Evolutionary conservation across 116 monocot species (phyloP).

Genomic region (Phalaenopsis hybrid): DNA sequence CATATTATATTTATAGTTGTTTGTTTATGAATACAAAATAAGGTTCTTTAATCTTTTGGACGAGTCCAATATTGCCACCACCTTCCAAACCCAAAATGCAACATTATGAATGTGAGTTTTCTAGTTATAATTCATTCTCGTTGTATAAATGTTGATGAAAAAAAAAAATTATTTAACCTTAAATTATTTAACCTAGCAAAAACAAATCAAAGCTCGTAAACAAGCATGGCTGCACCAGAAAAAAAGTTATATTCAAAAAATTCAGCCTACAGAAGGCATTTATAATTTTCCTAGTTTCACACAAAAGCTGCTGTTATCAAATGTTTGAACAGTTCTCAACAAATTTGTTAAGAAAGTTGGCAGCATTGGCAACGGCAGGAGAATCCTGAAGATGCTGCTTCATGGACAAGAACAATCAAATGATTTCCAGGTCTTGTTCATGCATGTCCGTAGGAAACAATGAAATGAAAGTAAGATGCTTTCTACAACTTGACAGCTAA

Average conservation of each 20-base stretch:
- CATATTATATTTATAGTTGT: no score
- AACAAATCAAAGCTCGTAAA: background rate
- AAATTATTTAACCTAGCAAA: background rate
- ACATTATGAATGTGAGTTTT: background rate
- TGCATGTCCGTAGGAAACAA: background rate
- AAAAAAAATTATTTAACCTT: background rate
- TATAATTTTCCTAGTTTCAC: background rate
- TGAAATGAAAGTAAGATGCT: background rate
- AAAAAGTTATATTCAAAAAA: background rate
- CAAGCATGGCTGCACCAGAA: background rate
- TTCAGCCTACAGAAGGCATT: background rate
- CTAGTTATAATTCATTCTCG: background rate
- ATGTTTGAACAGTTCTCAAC: background rate
- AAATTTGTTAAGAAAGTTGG: background rate
- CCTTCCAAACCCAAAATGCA: no score
- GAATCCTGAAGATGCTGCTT: slow-evolving; percentile 1
- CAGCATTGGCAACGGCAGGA: background rate
- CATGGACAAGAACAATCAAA: background rate
- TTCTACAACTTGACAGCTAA: background rate
- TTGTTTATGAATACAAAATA: no score
- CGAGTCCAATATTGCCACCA: no score
- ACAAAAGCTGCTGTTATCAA: background rate
- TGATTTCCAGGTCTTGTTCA: background rate
- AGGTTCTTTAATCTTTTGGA: no score
- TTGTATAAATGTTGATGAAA: background rate